These are phyloP conservation scores for Amphibolis antarctica DNA, from an alignment of 106 monocot genomes.

Conservation along the genomic window DNA sequence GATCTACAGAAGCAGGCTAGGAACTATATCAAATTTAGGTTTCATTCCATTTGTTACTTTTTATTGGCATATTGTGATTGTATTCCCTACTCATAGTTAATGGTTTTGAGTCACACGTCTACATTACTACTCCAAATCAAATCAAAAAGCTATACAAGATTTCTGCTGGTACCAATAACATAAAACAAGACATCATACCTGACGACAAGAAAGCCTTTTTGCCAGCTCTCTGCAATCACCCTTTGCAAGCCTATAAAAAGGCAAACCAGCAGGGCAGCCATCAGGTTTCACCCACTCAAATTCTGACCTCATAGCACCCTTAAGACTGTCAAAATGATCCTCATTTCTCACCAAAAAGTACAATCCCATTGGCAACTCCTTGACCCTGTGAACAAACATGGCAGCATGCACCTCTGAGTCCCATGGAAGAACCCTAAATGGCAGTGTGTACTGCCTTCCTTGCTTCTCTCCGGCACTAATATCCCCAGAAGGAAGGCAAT, in stretches of 20 bases:
- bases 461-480: conserved; percentile 45
- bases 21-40: too few relatives aligned
- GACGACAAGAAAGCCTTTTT: conserved; percentile 75
- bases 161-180: background rate
- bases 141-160: background rate
- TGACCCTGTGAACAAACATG: conserved; percentile 84
- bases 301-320: conserved; percentile 55
- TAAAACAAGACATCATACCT: conserved; percentile 30
- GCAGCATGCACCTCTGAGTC: conserved; percentile 81
- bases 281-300: conserved; percentile 88
- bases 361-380: conserved; percentile 48
- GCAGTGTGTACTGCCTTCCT: conserved; percentile 57
- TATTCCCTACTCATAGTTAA: too few relatives aligned
- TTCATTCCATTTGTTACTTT: too few relatives aligned
- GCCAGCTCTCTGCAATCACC: conserved; percentile 56
- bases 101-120: too few relatives aligned
- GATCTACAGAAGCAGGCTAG: too few relatives aligned
- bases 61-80: too few relatives aligned
- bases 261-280: conserved; percentile 68
- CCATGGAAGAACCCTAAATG: conserved; percentile 80
- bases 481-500: conserved; percentile 83
- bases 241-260: conserved; percentile 59
- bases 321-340: conserved; percentile 64
- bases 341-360: conserved; percentile 97
- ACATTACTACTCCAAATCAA: too few relatives aligned